A percentile compares a stretch with the other conserved stretches of the same genome.
These are phyloP conservation scores for Trametes gibbosa DNA, from an alignment of 768 basidiomycete species.

Conservation along the genomic window DNA sequence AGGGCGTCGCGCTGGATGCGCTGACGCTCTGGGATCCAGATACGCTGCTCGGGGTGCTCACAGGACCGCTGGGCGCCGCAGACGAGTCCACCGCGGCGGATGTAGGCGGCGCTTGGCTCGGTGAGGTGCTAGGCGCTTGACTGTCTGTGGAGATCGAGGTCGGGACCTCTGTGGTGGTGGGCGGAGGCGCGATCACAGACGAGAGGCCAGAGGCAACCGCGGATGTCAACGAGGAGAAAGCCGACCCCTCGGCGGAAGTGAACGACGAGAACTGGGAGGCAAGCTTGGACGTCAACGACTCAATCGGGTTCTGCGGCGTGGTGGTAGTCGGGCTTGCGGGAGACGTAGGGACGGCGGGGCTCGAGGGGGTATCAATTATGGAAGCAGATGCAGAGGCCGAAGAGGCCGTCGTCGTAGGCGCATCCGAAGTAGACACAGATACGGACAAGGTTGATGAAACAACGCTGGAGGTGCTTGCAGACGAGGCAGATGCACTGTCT, in stretches of 20 bases:
- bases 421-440: neutral
- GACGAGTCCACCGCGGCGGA: slow-evolving; percentile 1
- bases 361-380: slow-evolving; percentile 7
- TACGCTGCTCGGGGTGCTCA: no score
- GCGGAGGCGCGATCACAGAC: neutral
- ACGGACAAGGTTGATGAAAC: no score
- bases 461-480: neutral
- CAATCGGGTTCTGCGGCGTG: neutral
- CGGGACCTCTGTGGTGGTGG: neutral
- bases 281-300: neutral
- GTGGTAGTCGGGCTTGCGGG: slow-evolving; percentile 2
- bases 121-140: no score
- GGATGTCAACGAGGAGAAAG: neutral
- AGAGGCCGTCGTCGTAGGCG: neutral
- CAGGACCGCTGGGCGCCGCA: slow-evolving; percentile 7
- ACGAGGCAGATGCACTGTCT: neutral
- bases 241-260: neutral
- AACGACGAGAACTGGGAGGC: slow-evolving; percentile 5
- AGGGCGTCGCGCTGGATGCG: neutral
- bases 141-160: neutral
- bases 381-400: neutral
- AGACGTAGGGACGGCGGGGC: neutral
- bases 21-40: neutral
- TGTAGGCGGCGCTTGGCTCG: neutral
- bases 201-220: neutral